phyloP scores from a whole-genome alignment of 1,284 basidiomycete genomes.

The Boletus sp. region DNA sequence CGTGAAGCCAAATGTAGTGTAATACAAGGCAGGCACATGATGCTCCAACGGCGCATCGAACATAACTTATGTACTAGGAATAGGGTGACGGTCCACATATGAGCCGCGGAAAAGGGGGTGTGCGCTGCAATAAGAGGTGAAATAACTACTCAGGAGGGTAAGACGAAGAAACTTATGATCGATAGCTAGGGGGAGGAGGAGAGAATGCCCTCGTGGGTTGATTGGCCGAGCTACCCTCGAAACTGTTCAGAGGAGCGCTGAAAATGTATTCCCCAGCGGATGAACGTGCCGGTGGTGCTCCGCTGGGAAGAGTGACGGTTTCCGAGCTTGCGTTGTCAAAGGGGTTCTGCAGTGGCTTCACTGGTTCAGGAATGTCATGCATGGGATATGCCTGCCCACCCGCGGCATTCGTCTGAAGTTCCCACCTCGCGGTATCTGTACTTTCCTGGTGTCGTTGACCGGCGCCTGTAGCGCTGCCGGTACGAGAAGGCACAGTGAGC shows the following conservation, averaged over 20 bases:
- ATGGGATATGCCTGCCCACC: slow-evolving; percentile 27
- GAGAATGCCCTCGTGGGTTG: slow-evolving; percentile 9
- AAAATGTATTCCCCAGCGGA: slow-evolving; percentile 23
- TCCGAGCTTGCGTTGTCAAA: slow-evolving; percentile 21
- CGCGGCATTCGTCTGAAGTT: slow-evolving; percentile 23
- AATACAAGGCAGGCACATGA: slow-evolving; percentile 13
- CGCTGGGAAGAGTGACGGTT: slow-evolving; percentile 16
- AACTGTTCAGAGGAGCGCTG: slow-evolving; percentile 25
- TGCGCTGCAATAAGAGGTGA: neutral
- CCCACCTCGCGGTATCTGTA: slow-evolving; percentile 29
- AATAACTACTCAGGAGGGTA: neutral
- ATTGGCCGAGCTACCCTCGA: slow-evolving; percentile 10
- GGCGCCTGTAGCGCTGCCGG: slow-evolving; percentile 11
- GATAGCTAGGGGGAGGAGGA: slow-evolving; percentile 27
- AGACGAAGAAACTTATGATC: slow-evolving; percentile 1
- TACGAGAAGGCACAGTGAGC: slow-evolving; percentile 14
- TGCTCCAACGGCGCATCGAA: slow-evolving; percentile 5
- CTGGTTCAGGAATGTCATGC: slow-evolving; percentile 21
- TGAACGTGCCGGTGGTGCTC: slow-evolving; percentile 9
- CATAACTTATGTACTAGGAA: slow-evolving; percentile 21
- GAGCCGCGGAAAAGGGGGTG: slow-evolving; percentile 7
- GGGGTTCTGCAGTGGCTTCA: slow-evolving; percentile 22
- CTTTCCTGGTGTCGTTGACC: slow-evolving; percentile 23
- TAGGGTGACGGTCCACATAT: neutral
- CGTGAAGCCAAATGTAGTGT: slow-evolving; percentile 1